Base-by-base conservation (phyloP, 2,329 filamentous ascomycete species). In the Aspergillus ochraceoroseus region DNA sequence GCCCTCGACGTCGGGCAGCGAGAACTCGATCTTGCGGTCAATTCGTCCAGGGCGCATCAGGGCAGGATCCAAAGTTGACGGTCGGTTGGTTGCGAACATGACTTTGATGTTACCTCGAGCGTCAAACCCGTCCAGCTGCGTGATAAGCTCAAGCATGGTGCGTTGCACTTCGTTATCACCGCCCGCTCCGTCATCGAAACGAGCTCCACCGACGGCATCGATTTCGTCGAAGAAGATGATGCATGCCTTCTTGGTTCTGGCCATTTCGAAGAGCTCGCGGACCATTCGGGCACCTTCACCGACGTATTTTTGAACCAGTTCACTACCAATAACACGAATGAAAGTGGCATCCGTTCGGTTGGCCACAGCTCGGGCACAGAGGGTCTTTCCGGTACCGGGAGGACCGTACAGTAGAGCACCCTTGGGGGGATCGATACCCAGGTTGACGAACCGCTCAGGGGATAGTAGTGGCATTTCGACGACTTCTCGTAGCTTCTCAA, bases 151-250 rank as follows among this genome's bases (percentile, higher is more conserved):
- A 75, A 96, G 71, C 90, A 96, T 96, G 51, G 90, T 96, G 72
- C 90, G 78, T 69, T 96, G 90, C 5, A 96, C 90, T 66, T 96
- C 90, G 63, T 96, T 96, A 68, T 96, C 90, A 59, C 90, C 90
- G 56, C 90, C 90, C 48, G 90, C 90, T 52, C 90, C 90, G 56
- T 96, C 90, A 59, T 96, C 90, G 63, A 96, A 95, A 67, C 90
- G 87, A 26, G 90, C 90, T 55, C 90, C 90, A 62, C 90, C 90
- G 40, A 96, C 87, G 33, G 90, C 90, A 66, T 96, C 90, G 48
- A 96, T 92, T 72, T 98, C 92, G 65, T 98, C 92, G 61, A 95
- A 94, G 81, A 98, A 98, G 71, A 98, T 98, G 63, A 98, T 98
- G 69, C 92, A 98, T 0, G 92, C 92, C 72, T 98, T 98, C 79